Evolutionary conservation across 2,329 filamentous ascomycete species (phyloP), one percentile per base, ranked within the genome.

Genomic region (Ophiostoma sp.): DNA sequence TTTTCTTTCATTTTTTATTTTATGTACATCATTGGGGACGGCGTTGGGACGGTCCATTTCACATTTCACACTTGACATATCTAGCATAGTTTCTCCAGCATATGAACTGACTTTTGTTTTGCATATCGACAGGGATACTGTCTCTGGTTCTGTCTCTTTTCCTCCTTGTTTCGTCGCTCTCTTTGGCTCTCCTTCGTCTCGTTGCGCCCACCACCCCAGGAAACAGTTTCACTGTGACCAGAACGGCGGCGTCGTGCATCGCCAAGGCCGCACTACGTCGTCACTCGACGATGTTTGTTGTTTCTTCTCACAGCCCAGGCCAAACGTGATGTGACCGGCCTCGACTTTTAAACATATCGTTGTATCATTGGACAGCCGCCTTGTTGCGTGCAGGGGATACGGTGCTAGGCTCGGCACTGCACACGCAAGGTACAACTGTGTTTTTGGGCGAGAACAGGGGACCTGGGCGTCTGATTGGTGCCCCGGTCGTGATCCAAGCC

Each of bases 211-310:
- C 68, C 61, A 70, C 68, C 28, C 42, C 8, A 28, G 61, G 22
- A 36, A 39, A 48, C 69, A n/a, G 70, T 64, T 55, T 55, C 59
- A 69, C 25, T 73, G 72, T 73, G 72, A 73, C 69, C 42, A 42
- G 17, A 36, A 39, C 39, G 50, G 33, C 57, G 22, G 70, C 70
- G 57, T 57, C 28, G 42, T 64, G 71, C 69, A 66, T 72, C 36
- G 69, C 71, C 72, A 69, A 71, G 71, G 59, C 36, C 17, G 52
- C 28, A 63, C 63, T 66, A 64, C 70, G 15, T 22, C 15, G 69
- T 70, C 48, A 70, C 45, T 70, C 50, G 68, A 70, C n/a, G n/a
- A 17, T 15, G 11, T 11, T 22, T 45, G 45, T 31, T 45, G 61
- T 45, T 45, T 57, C 66, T 45, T 7, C 39, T 19, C 36, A 25